phyloP scores from a whole-genome alignment of 305 asterid genomes.

The Fraxinus sp. region DNA sequence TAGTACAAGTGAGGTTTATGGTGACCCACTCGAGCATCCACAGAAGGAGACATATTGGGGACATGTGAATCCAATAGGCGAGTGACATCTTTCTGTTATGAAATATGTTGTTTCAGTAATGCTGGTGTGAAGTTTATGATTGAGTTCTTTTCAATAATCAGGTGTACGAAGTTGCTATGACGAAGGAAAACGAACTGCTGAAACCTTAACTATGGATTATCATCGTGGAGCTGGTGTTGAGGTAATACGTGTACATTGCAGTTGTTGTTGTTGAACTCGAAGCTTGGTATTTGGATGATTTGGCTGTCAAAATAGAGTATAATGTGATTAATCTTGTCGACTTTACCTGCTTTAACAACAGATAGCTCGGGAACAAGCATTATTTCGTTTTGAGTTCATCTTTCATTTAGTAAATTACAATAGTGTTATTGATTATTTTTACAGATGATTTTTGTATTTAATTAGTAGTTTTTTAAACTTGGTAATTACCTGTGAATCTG shows the following conservation, averaged over 20 bases:
- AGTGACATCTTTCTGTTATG: conserved; percentile 18
- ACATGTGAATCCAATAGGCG: conserved; percentile 84
- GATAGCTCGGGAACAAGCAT: not conserved
- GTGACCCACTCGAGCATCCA: conserved; percentile 97
- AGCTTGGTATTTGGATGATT: not conserved
- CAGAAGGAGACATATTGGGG: conserved; percentile 95
- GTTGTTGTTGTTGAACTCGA: not conserved
- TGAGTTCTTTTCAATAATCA: conserved; percentile 26
- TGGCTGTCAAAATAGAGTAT: not conserved
- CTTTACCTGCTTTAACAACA: not conserved
- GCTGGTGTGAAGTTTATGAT: conserved; percentile 21
- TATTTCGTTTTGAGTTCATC: not conserved
- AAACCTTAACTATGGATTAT: conserved; percentile 89
- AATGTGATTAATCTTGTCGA: not conserved
- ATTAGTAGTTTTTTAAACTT: not conserved
- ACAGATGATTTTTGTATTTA: not conserved
- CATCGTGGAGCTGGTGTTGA: conserved; percentile 88
- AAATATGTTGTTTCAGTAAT: conserved; percentile 6
- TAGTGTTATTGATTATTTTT: not conserved
- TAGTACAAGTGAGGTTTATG: conserved; percentile 98
- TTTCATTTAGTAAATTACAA: not conserved
- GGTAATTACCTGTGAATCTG: not conserved
- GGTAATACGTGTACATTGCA: conserved; percentile 36
- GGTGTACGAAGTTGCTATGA: conserved; percentile 95
- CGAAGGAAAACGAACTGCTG: conserved; percentile 93